Base-by-base conservation (phyloP, 2,329 filamentous ascomycete genomes). In the Cladophialophora exuberans region DNA sequence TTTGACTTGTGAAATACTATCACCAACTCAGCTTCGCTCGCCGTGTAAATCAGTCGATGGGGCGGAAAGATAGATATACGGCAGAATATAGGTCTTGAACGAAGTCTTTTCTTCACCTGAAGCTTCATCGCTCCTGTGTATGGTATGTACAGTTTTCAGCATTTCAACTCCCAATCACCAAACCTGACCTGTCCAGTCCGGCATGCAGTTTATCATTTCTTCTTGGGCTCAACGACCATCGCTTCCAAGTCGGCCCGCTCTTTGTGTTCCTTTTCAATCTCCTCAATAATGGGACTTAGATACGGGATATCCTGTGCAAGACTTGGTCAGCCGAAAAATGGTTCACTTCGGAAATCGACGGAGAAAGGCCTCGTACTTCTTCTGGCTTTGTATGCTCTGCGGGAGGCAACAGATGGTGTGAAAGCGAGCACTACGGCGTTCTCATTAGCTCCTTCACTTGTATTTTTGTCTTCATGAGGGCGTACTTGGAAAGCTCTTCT, bases 401-500 rank as follows among this genome's bases (percentile, higher is more conserved):
- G 69, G 80, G 77, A 52, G 85, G 84, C 48, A 88, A 76, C 56
- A 88, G 74, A 65, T 83, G 81, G 71, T 88, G 85, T 54, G 83
- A 77, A 59, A 87, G 74, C 41, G 85, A 88, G 74, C 81, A 83
- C 84, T 87, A 69, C 66, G 15, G 35, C 22, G 44, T 31, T 6
- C n/a, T 26, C 35, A 13, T 49, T 49, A 49, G 46, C 46, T 20
- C n/a, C 7, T 13, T 20, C 9, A 6, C 26, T 15, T 2, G n/a
- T 11, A 20, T 35, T 18, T 38, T 26, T 10, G 28, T 13, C 6
- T 31, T 9, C 22, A 31, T 22, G 20, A 20, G 22, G 6, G 61
- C 72, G 62, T 78, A 89, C 86, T 83, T 99, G 94, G 78, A 95
- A 86, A 69, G 94, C 93, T 77, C 94, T 87, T 79, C 94, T 90